Evolutionary conservation across 1,139 yeast genomes (phyloP).

Genomic region (Magnusiomyces tetraspermus): DNA sequence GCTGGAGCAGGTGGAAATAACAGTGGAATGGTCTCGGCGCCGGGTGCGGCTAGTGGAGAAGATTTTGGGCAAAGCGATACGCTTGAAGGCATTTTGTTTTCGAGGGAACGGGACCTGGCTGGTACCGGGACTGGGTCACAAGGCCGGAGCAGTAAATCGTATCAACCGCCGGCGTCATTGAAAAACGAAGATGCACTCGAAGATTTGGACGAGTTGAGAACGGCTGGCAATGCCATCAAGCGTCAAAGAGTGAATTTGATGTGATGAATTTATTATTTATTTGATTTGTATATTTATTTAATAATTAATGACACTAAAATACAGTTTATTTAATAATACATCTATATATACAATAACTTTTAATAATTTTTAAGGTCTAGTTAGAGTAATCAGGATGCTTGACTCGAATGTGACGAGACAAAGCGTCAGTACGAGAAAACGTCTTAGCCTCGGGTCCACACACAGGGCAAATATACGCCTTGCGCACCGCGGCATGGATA

Average conservation of each 20-base stretch:
- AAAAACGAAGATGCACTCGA: constrained; percentile 13
- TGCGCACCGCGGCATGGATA: constrained; percentile 82
- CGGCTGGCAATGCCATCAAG: constrained; percentile 8
- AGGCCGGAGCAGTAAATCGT: constrained; percentile 14
- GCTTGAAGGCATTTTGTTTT: constrained; percentile 29
- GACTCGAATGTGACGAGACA: constrained; percentile 84
- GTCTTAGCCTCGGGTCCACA: constrained; percentile 72
- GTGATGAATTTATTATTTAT: not conserved
- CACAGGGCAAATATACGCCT: constrained; percentile 74
- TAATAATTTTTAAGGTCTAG: too few relatives aligned
- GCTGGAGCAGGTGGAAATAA: constrained; percentile 4
- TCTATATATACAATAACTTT: too few relatives aligned
- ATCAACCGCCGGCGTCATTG: constrained; percentile 39
- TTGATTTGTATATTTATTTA: too few relatives aligned
- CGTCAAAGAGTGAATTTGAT: constrained; percentile 6
- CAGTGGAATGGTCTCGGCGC: constrained; percentile 13
- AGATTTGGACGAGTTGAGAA: constrained; percentile 10
- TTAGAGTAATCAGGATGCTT: too few relatives aligned
- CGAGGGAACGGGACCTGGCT: constrained; percentile 26
- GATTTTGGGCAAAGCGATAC: constrained; percentile 29
- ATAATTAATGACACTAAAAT: not conserved
- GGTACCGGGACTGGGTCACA: not conserved
- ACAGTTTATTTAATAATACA: not conserved
- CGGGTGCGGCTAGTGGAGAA: constrained; percentile 17
- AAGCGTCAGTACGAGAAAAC: constrained; percentile 88